These are phyloP conservation scores for Penicillium arizonense DNA, from an alignment of 495 filamentous ascomycete genomes.

Conservation along the genomic window DNA sequence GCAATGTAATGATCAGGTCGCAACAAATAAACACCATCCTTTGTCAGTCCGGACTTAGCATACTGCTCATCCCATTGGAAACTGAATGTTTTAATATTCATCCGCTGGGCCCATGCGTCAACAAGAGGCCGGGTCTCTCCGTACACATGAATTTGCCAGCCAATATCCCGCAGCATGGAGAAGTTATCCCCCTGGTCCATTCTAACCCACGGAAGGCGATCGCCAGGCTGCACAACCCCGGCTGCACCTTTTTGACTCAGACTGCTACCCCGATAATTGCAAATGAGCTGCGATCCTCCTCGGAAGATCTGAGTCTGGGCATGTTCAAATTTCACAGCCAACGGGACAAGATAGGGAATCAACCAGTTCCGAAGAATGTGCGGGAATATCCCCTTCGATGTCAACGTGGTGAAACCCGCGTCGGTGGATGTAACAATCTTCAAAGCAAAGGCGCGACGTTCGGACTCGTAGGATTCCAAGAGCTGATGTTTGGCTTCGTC, in stretches of 20 bases:
- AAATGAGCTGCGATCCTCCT: constrained; percentile 29
- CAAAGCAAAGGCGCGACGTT: constrained; percentile 42
- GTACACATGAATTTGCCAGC: constrained; percentile 40
- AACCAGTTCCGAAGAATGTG: constrained; percentile 30
- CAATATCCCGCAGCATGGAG: constrained; percentile 24
- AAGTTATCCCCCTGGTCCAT: constrained; percentile 30
- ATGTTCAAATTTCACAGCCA: constrained; percentile 19
- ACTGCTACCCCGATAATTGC: constrained; percentile 28
- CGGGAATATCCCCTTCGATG: constrained; percentile 18
- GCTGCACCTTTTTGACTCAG: constrained; percentile 12
- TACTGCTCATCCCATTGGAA: constrained; percentile 30
- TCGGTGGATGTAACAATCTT: constrained; percentile 32
- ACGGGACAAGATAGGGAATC: constrained; percentile 27
- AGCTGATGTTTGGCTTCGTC: constrained; percentile 38
- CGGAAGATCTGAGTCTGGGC: constrained; percentile 21
- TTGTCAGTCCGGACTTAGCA: constrained; percentile 18
- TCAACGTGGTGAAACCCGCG: constrained; percentile 25
- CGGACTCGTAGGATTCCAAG: constrained; percentile 50
- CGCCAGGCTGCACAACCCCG: constrained; percentile 28
- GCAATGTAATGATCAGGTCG: constrained; percentile 39
- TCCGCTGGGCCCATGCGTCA: constrained; percentile 29
- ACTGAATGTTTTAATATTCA: constrained; percentile 14
- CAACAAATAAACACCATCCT: constrained; percentile 30
- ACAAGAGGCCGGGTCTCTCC: constrained; percentile 14
- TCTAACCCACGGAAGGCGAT: constrained; percentile 35